Conservation (phyloP, 768 basidiomycete species). For the Pleurotus citrinopileatus region DNA sequence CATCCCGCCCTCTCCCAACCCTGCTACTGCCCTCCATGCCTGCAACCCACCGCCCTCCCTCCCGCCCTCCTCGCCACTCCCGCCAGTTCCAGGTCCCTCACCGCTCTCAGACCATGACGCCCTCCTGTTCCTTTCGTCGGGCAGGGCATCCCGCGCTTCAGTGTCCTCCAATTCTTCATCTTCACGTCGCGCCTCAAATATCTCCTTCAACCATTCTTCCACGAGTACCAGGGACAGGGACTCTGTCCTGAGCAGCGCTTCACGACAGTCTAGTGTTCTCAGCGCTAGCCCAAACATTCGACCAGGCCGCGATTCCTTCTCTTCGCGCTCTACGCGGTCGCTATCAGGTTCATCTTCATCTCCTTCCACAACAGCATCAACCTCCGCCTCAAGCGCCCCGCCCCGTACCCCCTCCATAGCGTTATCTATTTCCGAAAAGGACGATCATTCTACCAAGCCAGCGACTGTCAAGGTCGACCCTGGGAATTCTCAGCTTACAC, state of each 20-base stretch:
- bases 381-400: conserved; percentile 8
- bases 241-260: not conserved
- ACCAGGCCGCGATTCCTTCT: conserved; percentile 43
- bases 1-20: conserved; percentile 10
- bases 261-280: conserved; percentile 22
- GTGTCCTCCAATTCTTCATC: not conserved
- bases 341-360: conserved; percentile 6
- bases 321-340: conserved; percentile 6
- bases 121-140: conserved; percentile 8
- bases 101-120: conserved; percentile 10
- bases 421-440: conserved; percentile 24
- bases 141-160: not conserved
- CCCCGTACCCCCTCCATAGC: conserved; percentile 21
- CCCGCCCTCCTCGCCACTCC: conserved; percentile 8
- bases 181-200: conserved; percentile 3
- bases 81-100: conserved; percentile 9
- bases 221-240: not conserved
- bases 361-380: not conserved
- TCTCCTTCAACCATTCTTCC: conserved; percentile 1
- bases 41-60: conserved; percentile 12
- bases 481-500: not conserved
- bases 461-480: conserved; percentile 12
- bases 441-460: conserved; percentile 8
- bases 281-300: conserved; percentile 52
- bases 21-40: not conserved